phyloP scores from a whole-genome alignment of 306 rosid genomes.

The Quercus parvula region DNA sequence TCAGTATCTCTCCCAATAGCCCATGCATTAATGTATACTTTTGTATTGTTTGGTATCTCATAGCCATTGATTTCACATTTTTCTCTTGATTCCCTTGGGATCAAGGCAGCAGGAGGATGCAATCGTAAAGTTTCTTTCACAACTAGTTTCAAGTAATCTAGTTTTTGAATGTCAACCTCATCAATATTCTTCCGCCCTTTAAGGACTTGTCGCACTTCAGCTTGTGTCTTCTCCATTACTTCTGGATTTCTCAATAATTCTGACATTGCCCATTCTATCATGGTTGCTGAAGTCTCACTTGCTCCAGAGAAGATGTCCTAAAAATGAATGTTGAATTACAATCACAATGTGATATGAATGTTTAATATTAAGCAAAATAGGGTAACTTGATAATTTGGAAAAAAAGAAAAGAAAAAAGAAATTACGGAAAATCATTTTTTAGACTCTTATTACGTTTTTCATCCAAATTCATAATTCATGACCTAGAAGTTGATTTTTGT shows the following conservation, averaged over 20 bases:
- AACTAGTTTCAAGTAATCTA: constrained; percentile 34
- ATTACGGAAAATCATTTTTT: no score
- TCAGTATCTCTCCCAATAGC: constrained; percentile 45
- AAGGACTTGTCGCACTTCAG: constrained; percentile 16
- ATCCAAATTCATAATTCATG: no score
- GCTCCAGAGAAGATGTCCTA: constrained; percentile 1
- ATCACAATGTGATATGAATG: background rate
- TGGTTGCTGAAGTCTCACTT: constrained; percentile 9
- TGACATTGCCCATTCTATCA: constrained; percentile 13
- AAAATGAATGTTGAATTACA: background rate
- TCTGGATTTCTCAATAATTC: constrained; percentile 22
- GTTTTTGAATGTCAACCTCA: constrained; percentile 15
- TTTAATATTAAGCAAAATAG: background rate
- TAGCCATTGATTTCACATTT: constrained; percentile 24
- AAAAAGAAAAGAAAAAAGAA: no score
- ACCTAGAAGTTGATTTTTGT: no score
- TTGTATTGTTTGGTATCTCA: constrained; percentile 23
- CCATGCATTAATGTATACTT: constrained; percentile 29
- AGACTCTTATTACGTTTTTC: no score
- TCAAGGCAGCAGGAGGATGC: constrained; percentile 30
- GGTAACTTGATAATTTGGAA: no score
- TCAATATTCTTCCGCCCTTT: background rate
- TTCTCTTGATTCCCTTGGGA: constrained; percentile 26
- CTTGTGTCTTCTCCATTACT: constrained; percentile 31
- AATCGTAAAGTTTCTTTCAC: constrained; percentile 35